phyloP scores from a whole-genome alignment of 1,139 yeast species.

The Debaryomyces sp. region DNA sequence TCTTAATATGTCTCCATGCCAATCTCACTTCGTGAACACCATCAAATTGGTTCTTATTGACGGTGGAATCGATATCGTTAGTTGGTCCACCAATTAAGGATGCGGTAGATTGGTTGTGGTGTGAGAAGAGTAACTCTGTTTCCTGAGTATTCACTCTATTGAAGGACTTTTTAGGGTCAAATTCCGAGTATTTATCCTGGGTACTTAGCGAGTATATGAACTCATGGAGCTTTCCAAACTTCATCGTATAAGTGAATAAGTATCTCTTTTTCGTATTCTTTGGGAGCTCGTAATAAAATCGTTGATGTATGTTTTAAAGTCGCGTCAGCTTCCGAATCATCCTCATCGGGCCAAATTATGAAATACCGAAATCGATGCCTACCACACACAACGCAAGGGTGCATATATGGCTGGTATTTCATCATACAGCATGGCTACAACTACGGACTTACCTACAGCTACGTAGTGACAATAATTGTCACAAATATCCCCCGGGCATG shows the following conservation, averaged over 20 bases:
- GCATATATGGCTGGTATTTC: neutral
- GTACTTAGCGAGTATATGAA: constrained; percentile 67
- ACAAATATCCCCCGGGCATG: constrained; percentile 54
- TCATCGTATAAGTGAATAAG: constrained; percentile 23
- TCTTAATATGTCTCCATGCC: constrained; percentile 72
- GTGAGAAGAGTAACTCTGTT: constrained; percentile 34
- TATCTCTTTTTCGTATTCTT: neutral
- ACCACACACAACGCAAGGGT: neutral
- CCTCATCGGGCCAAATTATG: neutral
- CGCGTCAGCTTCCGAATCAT: neutral
- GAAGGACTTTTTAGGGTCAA: constrained; percentile 53
- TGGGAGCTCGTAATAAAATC: neutral
- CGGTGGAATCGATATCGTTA: constrained; percentile 10
- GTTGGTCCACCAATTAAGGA: constrained; percentile 16
- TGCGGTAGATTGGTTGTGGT: constrained; percentile 30
- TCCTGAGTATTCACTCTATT: constrained; percentile 48
- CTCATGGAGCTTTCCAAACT: constrained; percentile 46
- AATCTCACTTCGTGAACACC: constrained; percentile 66
- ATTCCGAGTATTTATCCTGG: constrained; percentile 70
- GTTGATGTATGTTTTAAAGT: neutral
- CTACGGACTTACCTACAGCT: neutral
- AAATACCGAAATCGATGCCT: neutral
- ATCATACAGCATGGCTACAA: neutral
- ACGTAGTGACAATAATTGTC: neutral
- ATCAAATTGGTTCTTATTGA: constrained; percentile 23